phyloP scores from a whole-genome alignment of 148 eudicot genomes.

The Fallopia convolvulus region DNA sequence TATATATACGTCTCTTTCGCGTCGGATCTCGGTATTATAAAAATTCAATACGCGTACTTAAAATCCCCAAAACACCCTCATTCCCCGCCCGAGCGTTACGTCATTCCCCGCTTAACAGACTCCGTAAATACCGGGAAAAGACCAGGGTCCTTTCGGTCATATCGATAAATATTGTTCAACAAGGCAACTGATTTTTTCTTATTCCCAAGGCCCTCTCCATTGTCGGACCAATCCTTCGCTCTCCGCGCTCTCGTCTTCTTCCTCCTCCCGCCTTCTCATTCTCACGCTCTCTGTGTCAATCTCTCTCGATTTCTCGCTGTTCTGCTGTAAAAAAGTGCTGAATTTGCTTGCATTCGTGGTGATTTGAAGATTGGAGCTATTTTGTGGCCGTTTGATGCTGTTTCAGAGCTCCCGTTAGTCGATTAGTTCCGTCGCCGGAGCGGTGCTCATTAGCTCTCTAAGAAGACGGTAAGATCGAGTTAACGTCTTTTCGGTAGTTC shows the following conservation, averaged over 20 bases:
- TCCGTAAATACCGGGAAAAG: not conserved
- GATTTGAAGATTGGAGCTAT: not conserved
- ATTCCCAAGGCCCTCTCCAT: not conserved
- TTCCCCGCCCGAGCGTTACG: not conserved
- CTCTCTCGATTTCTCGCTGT: not conserved
- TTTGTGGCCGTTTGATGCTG: not conserved
- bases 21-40: constrained; percentile 5
- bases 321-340: not conserved
- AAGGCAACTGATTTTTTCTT: constrained; percentile 11
- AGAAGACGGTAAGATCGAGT: not conserved
- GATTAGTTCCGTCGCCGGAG: not conserved
- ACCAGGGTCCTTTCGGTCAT: not conserved
- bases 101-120: not conserved
- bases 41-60: not conserved
- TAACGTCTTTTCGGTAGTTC: not conserved
- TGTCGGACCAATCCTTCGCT: not conserved
- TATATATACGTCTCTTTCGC: not conserved
- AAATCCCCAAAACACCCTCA: constrained; percentile 1
- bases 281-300: not conserved
- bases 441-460: not conserved
- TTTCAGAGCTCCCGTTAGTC: not conserved
- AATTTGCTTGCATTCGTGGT: not conserved
- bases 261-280: not conserved
- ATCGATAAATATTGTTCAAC: not conserved
- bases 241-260: not conserved